Evolutionary conservation across 2,329 filamentous ascomycete genomes (phyloP), one percentile per base, ranked within the genome.

Genomic region (Canariomyces notabilis): DNA sequence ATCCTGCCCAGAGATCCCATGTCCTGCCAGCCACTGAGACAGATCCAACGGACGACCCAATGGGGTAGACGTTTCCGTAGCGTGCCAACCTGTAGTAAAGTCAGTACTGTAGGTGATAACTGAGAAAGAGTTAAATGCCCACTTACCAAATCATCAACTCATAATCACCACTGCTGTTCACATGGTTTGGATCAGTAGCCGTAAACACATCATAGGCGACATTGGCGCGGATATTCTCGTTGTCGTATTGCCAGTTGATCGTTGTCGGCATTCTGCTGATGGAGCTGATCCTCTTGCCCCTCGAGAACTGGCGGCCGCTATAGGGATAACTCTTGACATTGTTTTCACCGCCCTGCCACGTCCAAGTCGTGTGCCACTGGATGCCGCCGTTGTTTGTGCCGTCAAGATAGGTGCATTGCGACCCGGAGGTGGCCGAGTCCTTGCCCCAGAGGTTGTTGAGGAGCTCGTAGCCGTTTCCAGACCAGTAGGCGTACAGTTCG

Each of bases 121-220:
- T 19, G 15, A 7, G 2, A n/a, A 5, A 6, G 14, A 14, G 22
- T 12, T n/a, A 44, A 6, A 3, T 11, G 6, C 22, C 22, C 22
- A 48, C 56, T 22, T 44, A 61, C 80, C 81, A 85, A 54, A 85
- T 72, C 80, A 85, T 85, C 56, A 84, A 68, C 63, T 84, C 81
- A 58, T 78, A 82, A 22, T 64, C 63, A 1, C 75, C 68, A 15
- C 67, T 67, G 33, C 48, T 58, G 42, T 57, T 63, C 32, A 43
- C 48, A 37, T 61, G 61, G 20, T 59, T 49, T 15, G 52, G 52
- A 34, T 73, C 68, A 21, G 62, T 58, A 6, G 67, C 66, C 14
- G 78, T 79, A 65, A 83, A 83, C 41, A 83, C 62, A 59, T 83
- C 79, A 57, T 80, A 83, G 12, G 78, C 69, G 14, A 84, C 79